Conservation (phyloP, 441 rosid species). For the Populus trichocarpa region DNA sequence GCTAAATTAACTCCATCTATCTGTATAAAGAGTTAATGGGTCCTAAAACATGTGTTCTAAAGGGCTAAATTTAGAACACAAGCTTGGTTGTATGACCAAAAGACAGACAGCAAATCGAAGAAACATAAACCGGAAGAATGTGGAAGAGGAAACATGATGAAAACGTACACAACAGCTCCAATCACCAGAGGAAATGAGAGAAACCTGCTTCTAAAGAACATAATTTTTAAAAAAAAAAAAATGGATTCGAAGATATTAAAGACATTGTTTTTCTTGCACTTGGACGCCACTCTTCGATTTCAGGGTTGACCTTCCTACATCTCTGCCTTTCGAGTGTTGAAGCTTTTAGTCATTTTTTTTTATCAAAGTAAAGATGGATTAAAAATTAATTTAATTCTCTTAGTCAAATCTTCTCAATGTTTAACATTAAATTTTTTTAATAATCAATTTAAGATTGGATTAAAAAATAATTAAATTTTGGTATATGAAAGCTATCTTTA, state of each 20-base stretch:
- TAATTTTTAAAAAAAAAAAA: neutral
- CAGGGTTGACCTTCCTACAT: neutral
- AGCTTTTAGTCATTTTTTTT: neutral
- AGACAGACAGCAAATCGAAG: neutral
- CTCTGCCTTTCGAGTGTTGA: too few species aligned
- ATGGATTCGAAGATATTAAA: neutral
- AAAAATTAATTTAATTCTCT: too few species aligned
- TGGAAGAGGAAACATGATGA: neutral
- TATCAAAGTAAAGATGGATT: too few species aligned
- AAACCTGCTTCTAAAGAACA: conserved; percentile 70
- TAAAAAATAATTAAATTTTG: too few species aligned
- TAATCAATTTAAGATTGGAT: too few species aligned
- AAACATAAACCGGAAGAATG: neutral
- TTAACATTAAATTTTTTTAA: too few species aligned
- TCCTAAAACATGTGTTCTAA: too few species aligned
- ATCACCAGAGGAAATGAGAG: conserved; percentile 73
- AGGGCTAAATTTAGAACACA: too few species aligned
- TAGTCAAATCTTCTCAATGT: too few species aligned
- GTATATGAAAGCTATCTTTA: too few species aligned
- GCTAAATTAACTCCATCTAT: too few species aligned
- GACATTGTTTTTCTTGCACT: neutral
- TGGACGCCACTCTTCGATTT: neutral
- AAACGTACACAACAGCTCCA: conserved; percentile 84
- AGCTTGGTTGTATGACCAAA: neutral
- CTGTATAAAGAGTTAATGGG: too few species aligned